Evolutionary conservation across 2,329 filamentous ascomycete species (phyloP), one percentile per base, ranked within the genome.

Genomic region (Alternaria brassicicola): DNA sequence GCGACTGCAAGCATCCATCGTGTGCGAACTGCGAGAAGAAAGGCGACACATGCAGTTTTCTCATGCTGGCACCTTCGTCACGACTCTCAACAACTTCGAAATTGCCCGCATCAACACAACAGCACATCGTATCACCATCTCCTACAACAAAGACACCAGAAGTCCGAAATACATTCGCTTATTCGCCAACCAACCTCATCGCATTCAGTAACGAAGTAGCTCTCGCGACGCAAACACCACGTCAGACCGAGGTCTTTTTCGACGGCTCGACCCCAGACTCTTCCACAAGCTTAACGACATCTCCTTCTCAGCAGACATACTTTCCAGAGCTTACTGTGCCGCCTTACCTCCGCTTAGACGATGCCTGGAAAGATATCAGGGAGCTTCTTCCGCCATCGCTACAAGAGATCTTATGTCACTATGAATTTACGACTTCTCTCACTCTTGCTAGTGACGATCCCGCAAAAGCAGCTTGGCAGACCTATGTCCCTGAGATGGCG

Each of bases 401-500:
- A 4, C 68, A 70, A 47, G 59, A 66, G 28, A 50, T 78, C 2
- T 56, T 78, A 2, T 68, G 68, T 43, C 74, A 77, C 46, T 78
- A 76, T 49, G 68, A 74, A 41, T 72, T 72, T 26, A 70, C 69
- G 1, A 77, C 74, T 8, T 65, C 64, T 26, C 66, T 73, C 21
- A 76, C 74, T 1, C 62, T 74, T 4, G 69, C 70, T 3, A 63
- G 52, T 8, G 67, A 73, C 12, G 70, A 71, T 23, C 69, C 71
- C 6, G 73, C 70, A 9, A 73, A 76, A 56, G 61, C 64, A 46
- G 73, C 71, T 10, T 77, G 74, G 74, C 70, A 72, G 17, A 51
- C 63, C 10, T 62, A 59, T 47, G 58, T 80, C 8, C 74, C 73
- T 12, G 73, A 76, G 42, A 58, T 81, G 43, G 81, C 80, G 7